Conservation (phyloP, 2,329 filamentous ascomycete species). For the Colletotrichum sp. region DNA sequence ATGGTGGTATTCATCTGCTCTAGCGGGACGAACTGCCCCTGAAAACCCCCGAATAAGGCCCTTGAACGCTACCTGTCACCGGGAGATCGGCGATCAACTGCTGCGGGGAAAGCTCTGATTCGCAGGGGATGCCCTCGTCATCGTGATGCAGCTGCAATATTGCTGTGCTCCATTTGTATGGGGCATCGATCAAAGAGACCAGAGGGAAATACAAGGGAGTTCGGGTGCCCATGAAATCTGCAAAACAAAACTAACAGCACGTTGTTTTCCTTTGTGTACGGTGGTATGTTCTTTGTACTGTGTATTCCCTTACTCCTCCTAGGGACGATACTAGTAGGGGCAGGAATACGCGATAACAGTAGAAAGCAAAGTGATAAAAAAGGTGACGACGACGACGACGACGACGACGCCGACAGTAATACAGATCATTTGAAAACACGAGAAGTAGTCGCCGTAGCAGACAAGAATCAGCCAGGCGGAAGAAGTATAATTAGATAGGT, state of each 20-base stretch:
- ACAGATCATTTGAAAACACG: too few relatives aligned
- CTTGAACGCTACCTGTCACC: neutral
- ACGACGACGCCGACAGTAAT: too few relatives aligned
- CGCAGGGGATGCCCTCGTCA: neutral
- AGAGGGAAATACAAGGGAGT: accelerated
- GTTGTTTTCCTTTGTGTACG: too few relatives aligned
- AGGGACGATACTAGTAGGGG: too few relatives aligned
- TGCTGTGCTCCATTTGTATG: neutral
- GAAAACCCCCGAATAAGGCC: neutral
- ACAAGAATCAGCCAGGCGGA: too few relatives aligned
- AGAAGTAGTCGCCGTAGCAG: too few relatives aligned
- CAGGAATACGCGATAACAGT: too few relatives aligned
- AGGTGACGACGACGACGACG: neutral
- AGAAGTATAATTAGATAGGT: too few relatives aligned
- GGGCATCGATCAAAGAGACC: neutral
- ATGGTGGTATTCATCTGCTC: neutral
- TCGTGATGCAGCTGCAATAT: neutral
- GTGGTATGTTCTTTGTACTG: too few relatives aligned
- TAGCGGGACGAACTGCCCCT: neutral
- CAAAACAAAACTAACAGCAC: too few relatives aligned
- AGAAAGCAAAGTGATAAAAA: too few relatives aligned
- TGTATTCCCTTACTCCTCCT: too few relatives aligned
- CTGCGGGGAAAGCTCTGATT: neutral
- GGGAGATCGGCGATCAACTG: slow-evolving; percentile 12
- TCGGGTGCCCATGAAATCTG: neutral